Base-by-base conservation (phyloP, 495 filamentous ascomycete genomes). In the Aspergillus sclerotiicarbonarius region DNA sequence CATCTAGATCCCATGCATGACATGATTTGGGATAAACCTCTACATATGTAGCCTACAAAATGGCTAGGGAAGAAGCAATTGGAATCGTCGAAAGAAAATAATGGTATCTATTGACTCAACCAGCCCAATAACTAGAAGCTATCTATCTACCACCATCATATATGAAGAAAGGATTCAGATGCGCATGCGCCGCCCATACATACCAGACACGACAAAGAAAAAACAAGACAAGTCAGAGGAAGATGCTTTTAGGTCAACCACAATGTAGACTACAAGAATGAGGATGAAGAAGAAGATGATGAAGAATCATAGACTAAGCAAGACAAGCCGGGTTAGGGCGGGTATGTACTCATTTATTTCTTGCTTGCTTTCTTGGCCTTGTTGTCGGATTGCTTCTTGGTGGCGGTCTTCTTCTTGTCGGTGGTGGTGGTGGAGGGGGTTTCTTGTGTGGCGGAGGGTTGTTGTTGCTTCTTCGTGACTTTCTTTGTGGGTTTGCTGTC, bases 311-410 rank as follows among this genome's bases (percentile, higher is more conserved):
- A 66, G n/a, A n/a, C n/a, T n/a, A n/a, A n/a, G n/a, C n/a, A 61
- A 66, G 48, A 60, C 48, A 56, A 69, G 53, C 58, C 52, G 67
- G 56, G 63, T n/a, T 45, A 25, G 62, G 62, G 25, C 31, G 56
- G 50, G 59, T 63, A 55, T 50, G 51, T 48, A 63, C 53, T 45
- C 25, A 25, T 25, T 71, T 50, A 50, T 50, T 50, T 50, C 47
- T 77, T 79, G 58, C 44, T 60, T 30, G 65, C 60, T 65, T 77
- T 77, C 71, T 74, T 77, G 54, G 33, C 53, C 53, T 65, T 65
- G 37, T 53, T 58, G 16, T 57, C 59, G 47, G 47, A 15, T n/a
- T 49, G 31, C 46, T 65, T 45, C 55, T 60, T 52, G 13, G 49
- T 3, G 18, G 32, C 15, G 20, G 61, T 29, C 45, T 64, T 61